phyloP scores from a whole-genome alignment of 352 stramenopile species.

The Globisporangium irregulare region DNA sequence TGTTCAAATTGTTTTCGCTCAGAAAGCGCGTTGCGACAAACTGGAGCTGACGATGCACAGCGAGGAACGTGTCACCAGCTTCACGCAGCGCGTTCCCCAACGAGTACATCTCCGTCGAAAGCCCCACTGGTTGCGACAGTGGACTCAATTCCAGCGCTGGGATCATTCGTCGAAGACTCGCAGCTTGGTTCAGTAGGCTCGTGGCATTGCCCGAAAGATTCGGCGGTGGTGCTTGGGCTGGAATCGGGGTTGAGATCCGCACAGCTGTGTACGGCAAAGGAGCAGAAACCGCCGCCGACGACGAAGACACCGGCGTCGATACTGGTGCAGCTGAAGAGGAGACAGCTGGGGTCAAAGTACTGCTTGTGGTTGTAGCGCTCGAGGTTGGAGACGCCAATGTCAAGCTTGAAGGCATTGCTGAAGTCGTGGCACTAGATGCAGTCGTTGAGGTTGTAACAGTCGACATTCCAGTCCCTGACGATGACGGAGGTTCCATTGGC shows the following conservation, averaged over 20 bases:
- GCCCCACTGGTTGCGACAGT: constrained; percentile 19
- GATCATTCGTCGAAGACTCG: constrained; percentile 25
- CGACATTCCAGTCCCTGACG: neutral
- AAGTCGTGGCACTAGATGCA: neutral
- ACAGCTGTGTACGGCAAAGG: neutral
- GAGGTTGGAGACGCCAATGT: neutral
- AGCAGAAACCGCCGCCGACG: neutral
- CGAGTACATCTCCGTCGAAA: constrained; percentile 29
- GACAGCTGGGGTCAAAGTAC: neutral
- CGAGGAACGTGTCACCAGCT: constrained; percentile 32
- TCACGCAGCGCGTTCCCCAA: constrained; percentile 29
- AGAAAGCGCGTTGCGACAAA: constrained; percentile 28
- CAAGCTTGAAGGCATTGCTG: neutral
- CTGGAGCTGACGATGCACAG: constrained; percentile 33
- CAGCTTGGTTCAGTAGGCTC: constrained; percentile 22
- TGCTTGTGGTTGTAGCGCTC: neutral
- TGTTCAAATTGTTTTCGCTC: constrained; percentile 23
- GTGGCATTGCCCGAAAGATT: neutral
- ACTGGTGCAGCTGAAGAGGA: neutral
- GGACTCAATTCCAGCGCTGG: constrained; percentile 24
- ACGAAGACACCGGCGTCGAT: neutral
- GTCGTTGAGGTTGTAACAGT: neutral
- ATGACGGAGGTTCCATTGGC: neutral
- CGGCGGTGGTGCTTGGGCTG: neutral
- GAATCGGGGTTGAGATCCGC: neutral